Evolutionary conservation across 2,329 filamentous ascomycete genomes (phyloP).

Genomic region (Colletotrichum sp.): DNA sequence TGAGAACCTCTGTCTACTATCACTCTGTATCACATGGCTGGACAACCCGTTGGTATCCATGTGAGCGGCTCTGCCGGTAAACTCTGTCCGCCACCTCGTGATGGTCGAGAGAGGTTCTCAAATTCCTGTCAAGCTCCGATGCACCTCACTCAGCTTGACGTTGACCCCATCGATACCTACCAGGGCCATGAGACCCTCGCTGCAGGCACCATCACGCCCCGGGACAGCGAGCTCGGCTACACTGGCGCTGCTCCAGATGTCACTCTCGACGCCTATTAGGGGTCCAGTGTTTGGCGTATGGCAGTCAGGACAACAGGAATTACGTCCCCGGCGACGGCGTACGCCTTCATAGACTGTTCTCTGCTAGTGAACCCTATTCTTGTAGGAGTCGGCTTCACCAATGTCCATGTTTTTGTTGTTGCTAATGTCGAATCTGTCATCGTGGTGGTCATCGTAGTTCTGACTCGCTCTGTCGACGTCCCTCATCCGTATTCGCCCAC

Average conservation of each 20-base stretch:
- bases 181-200: conserved; percentile 50
- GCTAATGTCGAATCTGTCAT: background rate
- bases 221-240: conserved; percentile 40
- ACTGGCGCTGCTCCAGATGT: conserved; percentile 46
- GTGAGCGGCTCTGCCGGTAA: background rate
- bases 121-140: conserved; percentile 19
- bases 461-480: background rate
- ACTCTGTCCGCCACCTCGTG: background rate
- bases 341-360: too few species aligned
- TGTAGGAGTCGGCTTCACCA: background rate
- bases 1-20: background rate
- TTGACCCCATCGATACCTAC: conserved; percentile 43
- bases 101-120: too few species aligned
- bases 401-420: background rate
- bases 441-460: background rate
- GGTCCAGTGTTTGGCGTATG: too few species aligned
- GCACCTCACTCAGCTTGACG: conserved; percentile 35
- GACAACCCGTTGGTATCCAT: background rate
- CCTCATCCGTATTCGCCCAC: background rate
- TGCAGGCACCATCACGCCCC: conserved; percentile 50
- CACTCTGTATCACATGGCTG: accelerated
- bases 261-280: conserved; percentile 43
- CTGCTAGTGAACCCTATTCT: too few species aligned
- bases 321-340: too few species aligned
- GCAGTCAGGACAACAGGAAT: too few species aligned